Percentiles rank a stretch among this genome's conserved stretches.
Evolutionary conservation across 768 basidiomycete species (phyloP).

Genomic region (Russula foetens): DNA sequence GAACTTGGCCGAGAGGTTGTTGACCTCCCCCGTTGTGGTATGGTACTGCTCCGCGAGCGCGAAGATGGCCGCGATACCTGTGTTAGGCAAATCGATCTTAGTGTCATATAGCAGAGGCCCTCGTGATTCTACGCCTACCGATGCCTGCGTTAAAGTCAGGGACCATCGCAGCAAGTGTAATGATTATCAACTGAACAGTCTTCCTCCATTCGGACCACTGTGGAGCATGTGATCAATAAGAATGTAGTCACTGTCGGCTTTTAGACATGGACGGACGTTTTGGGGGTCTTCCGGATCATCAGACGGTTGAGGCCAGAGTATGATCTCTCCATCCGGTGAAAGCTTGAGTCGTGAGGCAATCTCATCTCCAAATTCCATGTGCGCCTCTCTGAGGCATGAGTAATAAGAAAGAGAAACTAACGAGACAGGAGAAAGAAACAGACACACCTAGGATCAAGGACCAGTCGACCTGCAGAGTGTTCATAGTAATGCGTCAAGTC

Average conservation of each 20-base stretch:
- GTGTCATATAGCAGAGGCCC: too few species aligned
- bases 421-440: not conserved
- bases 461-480: conserved; percentile 46
- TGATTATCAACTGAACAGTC: conserved; percentile 46
- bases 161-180: conserved; percentile 56
- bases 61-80: conserved; percentile 57
- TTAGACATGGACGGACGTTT: conserved; percentile 33
- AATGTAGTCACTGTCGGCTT: not conserved
- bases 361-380: conserved; percentile 49
- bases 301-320: conserved; percentile 65
- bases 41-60: conserved; percentile 46
- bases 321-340: conserved; percentile 45
- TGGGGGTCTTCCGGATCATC: conserved; percentile 58
- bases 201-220: conserved; percentile 50
- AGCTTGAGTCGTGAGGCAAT: conserved; percentile 51
- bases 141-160: conserved; percentile 64
- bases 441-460: conserved; percentile 49
- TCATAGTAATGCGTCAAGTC: conserved; percentile 42
- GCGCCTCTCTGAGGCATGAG: conserved; percentile 41
- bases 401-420: not conserved
- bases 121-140: conserved; percentile 30
- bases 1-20: conserved; percentile 49
- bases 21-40: conserved; percentile 49
- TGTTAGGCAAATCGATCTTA: not conserved
- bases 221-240: conserved; percentile 12